A percentile compares a stretch with the other conserved stretches of the same genome.
Conservation (phyloP, 108 stramenopile species). For the Mediolabrus comicus region DNA sequence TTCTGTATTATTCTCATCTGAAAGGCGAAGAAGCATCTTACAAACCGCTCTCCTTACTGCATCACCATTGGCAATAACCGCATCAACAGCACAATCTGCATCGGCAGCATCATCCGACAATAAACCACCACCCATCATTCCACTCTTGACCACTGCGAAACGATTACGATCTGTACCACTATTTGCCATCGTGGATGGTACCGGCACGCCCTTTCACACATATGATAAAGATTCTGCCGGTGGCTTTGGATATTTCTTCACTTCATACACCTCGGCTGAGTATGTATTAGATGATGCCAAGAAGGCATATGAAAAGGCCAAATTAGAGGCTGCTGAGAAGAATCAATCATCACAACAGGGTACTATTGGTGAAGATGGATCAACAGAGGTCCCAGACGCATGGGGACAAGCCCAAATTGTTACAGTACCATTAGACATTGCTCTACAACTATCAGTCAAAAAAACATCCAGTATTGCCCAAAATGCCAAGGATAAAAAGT, state of each 20-base stretch:
- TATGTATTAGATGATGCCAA: constrained; percentile 47
- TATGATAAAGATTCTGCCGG: constrained; percentile 41
- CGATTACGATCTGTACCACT: constrained; percentile 29
- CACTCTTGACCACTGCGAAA: constrained; percentile 24
- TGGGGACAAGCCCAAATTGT: constrained; percentile 72
- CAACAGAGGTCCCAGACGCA: constrained; percentile 52
- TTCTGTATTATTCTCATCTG: not conserved
- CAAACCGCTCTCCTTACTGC: constrained; percentile 14
- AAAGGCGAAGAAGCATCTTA: constrained; percentile 2
- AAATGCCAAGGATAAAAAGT: constrained; percentile 35
- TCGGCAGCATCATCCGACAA: constrained; percentile 3
- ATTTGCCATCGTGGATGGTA: constrained; percentile 43
- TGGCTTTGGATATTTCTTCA: constrained; percentile 40
- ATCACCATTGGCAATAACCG: not conserved
- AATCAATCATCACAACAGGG: constrained; percentile 3
- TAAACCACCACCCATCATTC: constrained; percentile 38
- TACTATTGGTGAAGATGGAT: constrained; percentile 27
- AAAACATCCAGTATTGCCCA: constrained; percentile 24
- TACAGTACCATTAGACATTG: constrained; percentile 72
- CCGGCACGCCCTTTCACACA: constrained; percentile 40
- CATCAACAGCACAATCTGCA: not conserved
- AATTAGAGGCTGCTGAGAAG: constrained; percentile 20
- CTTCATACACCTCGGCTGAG: constrained; percentile 20
- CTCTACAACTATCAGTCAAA: constrained; percentile 57
- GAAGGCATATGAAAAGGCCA: constrained; percentile 42